Base-by-base conservation (phyloP, 2,329 filamentous ascomycete species). In the Trichophyton rubrum region DNA sequence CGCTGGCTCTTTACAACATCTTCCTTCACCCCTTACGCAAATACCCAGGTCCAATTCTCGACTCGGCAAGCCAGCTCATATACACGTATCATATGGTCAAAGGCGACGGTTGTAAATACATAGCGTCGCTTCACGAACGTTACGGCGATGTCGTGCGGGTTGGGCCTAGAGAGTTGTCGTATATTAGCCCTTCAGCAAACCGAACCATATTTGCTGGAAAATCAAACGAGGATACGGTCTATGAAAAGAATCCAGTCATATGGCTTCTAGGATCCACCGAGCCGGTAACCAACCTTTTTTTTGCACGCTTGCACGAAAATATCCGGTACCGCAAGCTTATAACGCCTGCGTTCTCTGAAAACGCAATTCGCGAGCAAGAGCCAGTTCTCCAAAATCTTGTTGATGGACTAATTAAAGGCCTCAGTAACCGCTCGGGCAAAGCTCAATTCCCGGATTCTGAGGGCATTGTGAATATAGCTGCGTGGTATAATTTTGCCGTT, bases 71-170 rank as follows among this genome's bases (percentile, higher is more conserved):
- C 11, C 64, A 64, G 3, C 38, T 70, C 9, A 64, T 66, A 9
- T 68, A 68, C 41, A 11, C 45, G 11, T 49, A 27, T 15, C 45
- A 49, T 30, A 56, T 64, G 5, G 58, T 15, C n/a, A 24, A 41
- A 24, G 69, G 70, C 0, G 56, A n/a, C 0, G 45, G 57, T 0
- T 20, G 61, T 7, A 64, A 62, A 9, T 20, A 27, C 5, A 51
- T 62, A 1, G 56, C 60, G 40, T n/a, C 41, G 1, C 60, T 71
- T 8, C 70, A 72, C 58, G 63, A 68, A 0, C 58, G 64, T 30
- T 71, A 72, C 58, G 70, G 70, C 8, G 53, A 65, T 9, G 62
- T 70, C 1, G 67, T 73, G 3, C 69, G 71, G 1, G 64, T 71
- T 17, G 66, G 66, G 0, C 70, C 71, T 0, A 62, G 68, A 33